Conservation (phyloP, 257 asterid genomes). For the Solanum chiquidenum region DNA sequence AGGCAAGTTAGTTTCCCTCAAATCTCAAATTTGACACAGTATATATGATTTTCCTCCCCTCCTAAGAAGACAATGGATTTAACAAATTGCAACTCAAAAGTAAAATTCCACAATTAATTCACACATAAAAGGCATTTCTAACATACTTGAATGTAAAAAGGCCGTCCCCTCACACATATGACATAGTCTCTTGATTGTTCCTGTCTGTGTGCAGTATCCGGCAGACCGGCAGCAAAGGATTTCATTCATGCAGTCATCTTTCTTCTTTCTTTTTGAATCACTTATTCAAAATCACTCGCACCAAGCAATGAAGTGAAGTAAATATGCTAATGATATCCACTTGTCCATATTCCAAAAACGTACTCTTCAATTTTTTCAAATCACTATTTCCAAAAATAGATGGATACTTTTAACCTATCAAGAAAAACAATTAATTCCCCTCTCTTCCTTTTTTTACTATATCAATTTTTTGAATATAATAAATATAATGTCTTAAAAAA, state of each 20-base stretch:
- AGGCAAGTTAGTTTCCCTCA: background rate
- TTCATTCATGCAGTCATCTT: no score
- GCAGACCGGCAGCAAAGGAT: background rate
- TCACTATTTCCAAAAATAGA: no score
- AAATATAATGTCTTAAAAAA: no score
- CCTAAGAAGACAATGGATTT: no score
- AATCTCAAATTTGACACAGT: background rate
- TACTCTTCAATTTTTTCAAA: no score
- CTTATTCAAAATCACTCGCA: background rate
- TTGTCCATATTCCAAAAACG: background rate
- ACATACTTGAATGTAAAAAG: background rate
- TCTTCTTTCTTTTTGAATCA: no score
- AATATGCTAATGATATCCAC: background rate
- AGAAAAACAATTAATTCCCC: no score
- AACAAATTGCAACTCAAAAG: background rate
- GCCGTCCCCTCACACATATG: background rate
- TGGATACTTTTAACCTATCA: no score
- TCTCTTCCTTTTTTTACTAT: no score
- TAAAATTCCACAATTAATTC: no score
- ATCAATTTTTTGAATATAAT: no score
- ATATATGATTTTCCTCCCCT: background rate
- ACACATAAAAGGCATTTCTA: background rate
- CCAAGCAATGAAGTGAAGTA: background rate
- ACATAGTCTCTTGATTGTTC: background rate
- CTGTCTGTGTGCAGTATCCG: background rate